Evolutionary conservation across 2,329 filamentous ascomycete species (phyloP).

Genomic region (Pseudocercospora musae): DNA sequence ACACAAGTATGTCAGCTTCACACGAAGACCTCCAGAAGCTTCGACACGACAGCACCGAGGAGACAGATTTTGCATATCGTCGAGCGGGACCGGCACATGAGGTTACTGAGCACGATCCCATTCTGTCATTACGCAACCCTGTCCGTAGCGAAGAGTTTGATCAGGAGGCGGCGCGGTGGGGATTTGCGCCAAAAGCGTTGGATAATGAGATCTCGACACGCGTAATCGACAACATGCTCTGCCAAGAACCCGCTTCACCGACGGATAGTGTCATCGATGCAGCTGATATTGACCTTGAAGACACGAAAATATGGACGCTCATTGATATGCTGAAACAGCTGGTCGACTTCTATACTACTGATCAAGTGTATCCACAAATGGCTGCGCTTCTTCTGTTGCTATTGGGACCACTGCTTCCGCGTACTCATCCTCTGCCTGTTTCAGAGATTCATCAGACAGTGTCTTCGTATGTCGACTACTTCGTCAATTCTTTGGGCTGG

Average conservation of each 20-base stretch:
- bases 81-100: background rate
- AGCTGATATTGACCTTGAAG: conserved; percentile 28
- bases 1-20: conserved; percentile 12
- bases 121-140: background rate
- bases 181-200: background rate
- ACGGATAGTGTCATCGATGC: conserved; percentile 12
- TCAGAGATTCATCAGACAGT: conserved; percentile 35
- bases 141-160: background rate
- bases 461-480: conserved; percentile 40
- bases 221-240: conserved; percentile 8
- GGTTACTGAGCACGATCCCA: background rate
- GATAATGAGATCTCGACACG: conserved; percentile 3
- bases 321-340: conserved; percentile 43
- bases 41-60: conserved; percentile 2
- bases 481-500: conserved; percentile 36
- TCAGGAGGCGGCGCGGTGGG: background rate
- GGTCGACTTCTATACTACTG: conserved; percentile 41
- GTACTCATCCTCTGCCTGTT: conserved; percentile 37
- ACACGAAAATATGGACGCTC: conserved; percentile 38
- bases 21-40: conserved; percentile 9
- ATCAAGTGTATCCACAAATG: conserved; percentile 46
- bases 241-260: conserved; percentile 4
- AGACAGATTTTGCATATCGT: conserved; percentile 9
- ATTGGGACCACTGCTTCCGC: conserved; percentile 45
- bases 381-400: conserved; percentile 47